phyloP scores from a whole-genome alignment of 306 rosid genomes.

The Gastrolobium bilobum region DNA sequence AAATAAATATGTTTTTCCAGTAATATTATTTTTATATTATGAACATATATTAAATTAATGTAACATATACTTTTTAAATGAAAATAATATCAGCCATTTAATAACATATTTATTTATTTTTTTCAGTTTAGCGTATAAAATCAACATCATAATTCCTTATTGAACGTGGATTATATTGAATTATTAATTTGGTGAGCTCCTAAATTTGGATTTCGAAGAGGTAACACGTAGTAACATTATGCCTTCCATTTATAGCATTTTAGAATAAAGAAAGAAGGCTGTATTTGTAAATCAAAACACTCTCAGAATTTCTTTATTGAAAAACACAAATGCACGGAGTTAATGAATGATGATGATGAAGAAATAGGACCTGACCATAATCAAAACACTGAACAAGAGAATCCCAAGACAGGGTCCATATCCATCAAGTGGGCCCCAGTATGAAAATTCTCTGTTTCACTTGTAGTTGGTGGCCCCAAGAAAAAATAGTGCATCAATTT shows the following conservation, averaged over 20 bases:
- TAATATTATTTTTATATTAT: too few species aligned
- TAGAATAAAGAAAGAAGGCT: not conserved
- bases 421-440: conserved; percentile 34
- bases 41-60: too few species aligned
- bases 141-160: too few species aligned
- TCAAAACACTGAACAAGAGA: conserved; percentile 39
- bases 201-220: not conserved
- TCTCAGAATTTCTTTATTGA: not conserved
- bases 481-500: conserved; percentile 30
- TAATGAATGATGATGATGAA: not conserved
- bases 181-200: too few species aligned
- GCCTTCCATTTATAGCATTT: not conserved
- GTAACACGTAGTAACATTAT: not conserved
- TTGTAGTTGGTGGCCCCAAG: conserved; percentile 44
- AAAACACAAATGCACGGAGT: not conserved
- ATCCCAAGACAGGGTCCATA: conserved; percentile 51
- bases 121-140: too few species aligned
- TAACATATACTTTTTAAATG: too few species aligned
- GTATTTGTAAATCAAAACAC: not conserved
- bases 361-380: not conserved
- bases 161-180: too few species aligned
- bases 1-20: too few species aligned
- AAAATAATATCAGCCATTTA: too few species aligned
- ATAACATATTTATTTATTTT: too few species aligned
- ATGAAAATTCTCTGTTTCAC: conserved; percentile 20